Percentiles rank a stretch among this genome's conserved stretches.
These are phyloP conservation scores for Fusarium udum DNA, from an alignment of 2,329 filamentous ascomycete species.

Conservation along the genomic window DNA sequence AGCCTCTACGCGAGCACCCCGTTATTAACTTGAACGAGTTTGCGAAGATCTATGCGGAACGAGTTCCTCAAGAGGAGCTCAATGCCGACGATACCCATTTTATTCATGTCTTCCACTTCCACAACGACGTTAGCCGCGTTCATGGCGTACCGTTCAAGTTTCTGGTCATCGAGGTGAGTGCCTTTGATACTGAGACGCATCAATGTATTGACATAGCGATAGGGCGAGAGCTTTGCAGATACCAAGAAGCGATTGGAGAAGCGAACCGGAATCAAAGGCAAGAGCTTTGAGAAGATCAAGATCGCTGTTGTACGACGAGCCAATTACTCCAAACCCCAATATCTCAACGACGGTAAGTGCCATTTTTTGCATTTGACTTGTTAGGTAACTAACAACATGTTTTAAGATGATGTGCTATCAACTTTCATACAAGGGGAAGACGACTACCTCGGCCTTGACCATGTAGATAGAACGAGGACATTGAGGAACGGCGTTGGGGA, in stretches of 20 bases:
- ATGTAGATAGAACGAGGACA: slow-evolving; percentile 68
- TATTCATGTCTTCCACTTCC: slow-evolving; percentile 90
- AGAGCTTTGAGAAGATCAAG: slow-evolving; percentile 98
- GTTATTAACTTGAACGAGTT: slow-evolving; percentile 91
- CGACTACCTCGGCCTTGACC: slow-evolving; percentile 72
- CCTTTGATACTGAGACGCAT: not conserved
- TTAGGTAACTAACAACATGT: slow-evolving; percentile 31
- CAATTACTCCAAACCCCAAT: slow-evolving; percentile 79
- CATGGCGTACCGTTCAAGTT: slow-evolving; percentile 95
- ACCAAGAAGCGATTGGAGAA: slow-evolving; percentile 95
- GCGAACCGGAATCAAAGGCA: slow-evolving; percentile 93
- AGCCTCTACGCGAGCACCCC: slow-evolving; percentile 73
- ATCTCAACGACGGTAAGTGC: slow-evolving; percentile 81
- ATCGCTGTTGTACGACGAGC: slow-evolving; percentile 83
- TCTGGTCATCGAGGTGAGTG: slow-evolving; percentile 77
- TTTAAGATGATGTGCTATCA: slow-evolving; percentile 67
- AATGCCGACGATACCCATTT: slow-evolving; percentile 66
- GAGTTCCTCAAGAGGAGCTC: slow-evolving; percentile 77
- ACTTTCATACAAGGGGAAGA: slow-evolving; percentile 63
- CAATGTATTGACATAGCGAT: slow-evolving; percentile 5
- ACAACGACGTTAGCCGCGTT: slow-evolving; percentile 83
- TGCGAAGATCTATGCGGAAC: slow-evolving; percentile 81
- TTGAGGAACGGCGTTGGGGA: slow-evolving; percentile 69
- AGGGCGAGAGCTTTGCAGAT: slow-evolving; percentile 88
- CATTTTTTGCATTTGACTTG: not conserved